These are phyloP conservation scores for Epichloe glyceriae DNA, from an alignment of 2,329 filamentous ascomycete genomes.

Conservation along the genomic window DNA sequence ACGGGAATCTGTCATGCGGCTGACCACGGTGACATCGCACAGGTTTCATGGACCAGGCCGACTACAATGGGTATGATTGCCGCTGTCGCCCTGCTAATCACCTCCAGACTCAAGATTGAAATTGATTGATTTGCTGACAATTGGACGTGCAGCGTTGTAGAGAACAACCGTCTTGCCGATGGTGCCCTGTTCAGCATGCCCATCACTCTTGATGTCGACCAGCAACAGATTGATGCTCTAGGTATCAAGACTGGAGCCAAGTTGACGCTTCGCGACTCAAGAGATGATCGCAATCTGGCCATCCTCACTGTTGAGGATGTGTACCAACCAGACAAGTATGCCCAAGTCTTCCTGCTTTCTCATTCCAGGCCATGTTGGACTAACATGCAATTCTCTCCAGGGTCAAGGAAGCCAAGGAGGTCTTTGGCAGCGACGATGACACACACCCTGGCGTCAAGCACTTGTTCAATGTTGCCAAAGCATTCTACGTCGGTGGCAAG, in stretches of 20 bases:
- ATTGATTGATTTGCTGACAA: background rate
- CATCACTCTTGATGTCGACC: constrained; percentile 78
- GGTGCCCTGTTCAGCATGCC: constrained; percentile 94
- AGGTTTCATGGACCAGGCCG: constrained; percentile 96
- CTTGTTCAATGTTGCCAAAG: constrained; percentile 66
- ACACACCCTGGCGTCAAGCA: constrained; percentile 89
- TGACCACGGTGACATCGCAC: constrained; percentile 8
- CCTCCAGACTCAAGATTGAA: background rate
- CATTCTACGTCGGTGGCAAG: constrained; percentile 93
- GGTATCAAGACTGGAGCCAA: constrained; percentile 69
- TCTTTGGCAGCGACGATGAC: constrained; percentile 83
- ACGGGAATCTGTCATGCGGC: background rate
- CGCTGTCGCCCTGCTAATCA: background rate
- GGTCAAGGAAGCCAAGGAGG: constrained; percentile 78
- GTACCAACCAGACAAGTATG: constrained; percentile 90
- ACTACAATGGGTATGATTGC: constrained; percentile 73
- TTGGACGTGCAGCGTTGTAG: constrained; percentile 56
- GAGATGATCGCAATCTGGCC: constrained; percentile 90
- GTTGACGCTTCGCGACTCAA: constrained; percentile 83
- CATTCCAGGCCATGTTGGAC: background rate
- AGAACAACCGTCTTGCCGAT: constrained; percentile 72
- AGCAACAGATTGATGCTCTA: constrained; percentile 60
- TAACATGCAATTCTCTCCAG: constrained; percentile 28
- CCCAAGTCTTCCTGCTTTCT: background rate
- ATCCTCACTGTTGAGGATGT: constrained; percentile 94